Base-by-base conservation (phyloP, 179 eudicot species). In the Spinacia oleracea region DNA sequence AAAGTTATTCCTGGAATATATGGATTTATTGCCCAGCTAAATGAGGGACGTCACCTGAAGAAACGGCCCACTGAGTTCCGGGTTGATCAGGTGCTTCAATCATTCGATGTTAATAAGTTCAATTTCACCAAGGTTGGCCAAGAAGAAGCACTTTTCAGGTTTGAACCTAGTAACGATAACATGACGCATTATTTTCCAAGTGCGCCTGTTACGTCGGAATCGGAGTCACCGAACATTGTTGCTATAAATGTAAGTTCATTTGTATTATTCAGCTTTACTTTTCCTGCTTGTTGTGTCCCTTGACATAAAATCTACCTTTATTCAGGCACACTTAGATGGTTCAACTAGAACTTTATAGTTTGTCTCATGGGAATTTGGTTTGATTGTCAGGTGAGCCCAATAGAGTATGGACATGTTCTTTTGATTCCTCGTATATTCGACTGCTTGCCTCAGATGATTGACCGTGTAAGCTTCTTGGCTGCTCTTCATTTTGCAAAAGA, bases 51-150 rank as follows among this genome's bases (percentile, higher is more conserved):
- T 48, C 97, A 93, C 76, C 93, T 94, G 38, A 91, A 94, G 88
- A 94, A 94, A 85, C 85, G 98, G 87, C 97, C 97, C 0, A 94
- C 98, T 32, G 98, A 94, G 81, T 94, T 94, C 81, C 91, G 87
- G 15, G 92, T 94, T 55, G 97, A 94, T 78, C 89, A 90, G 87
- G 98, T 94, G 63, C 77, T 94, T 77, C 98, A 94, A 81, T 90
- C 97, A 20, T 94, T 92, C 77, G 98, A 94, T 76, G 97, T 81
- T 34, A 90, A 70, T 85, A 94, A 93, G 55, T 94, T 94, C 91
- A 94, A 94, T 87, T 94, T 93, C 79, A 94, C 93, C 25, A 94
- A 94, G 85, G 93, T 94, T 59, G 97, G 98, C 18, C 97, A 94
- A 83, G 98, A 94, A 78, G 98, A 94, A 84, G 89, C 89, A 80